These are phyloP conservation scores for Symbiodinium pilosum DNA, from an alignment of 73 alveolate genomes.

Conservation along the genomic window DNA sequence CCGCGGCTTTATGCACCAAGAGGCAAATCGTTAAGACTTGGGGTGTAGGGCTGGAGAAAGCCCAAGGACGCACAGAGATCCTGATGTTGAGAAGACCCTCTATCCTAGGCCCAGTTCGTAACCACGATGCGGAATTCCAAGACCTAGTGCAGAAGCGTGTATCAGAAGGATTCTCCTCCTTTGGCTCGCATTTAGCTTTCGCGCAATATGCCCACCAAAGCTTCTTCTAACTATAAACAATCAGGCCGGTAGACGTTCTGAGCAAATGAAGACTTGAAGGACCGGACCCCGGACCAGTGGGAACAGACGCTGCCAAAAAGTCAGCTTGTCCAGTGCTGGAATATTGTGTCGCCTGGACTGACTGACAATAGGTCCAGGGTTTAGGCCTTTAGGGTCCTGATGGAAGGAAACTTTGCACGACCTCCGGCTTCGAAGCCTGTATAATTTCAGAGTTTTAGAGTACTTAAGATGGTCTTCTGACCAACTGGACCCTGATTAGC, in stretches of 20 bases:
- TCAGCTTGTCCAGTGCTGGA: conserved; percentile 65
- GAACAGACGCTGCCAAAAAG: conserved; percentile 16
- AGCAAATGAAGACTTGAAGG: not conserved
- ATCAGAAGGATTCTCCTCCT: not conserved
- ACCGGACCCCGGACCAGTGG: conserved; percentile 26
- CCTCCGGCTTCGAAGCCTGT: too few relatives aligned
- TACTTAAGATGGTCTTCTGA: too few relatives aligned
- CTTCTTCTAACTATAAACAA: not conserved
- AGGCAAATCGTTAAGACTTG: too few relatives aligned
- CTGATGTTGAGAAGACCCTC: not conserved
- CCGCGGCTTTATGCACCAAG: too few relatives aligned
- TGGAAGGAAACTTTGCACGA: too few relatives aligned
- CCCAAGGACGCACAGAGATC: too few relatives aligned
- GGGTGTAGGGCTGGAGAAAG: too few relatives aligned
- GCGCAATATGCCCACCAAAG: not conserved
- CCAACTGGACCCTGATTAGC: too few relatives aligned
- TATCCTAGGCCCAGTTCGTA: not conserved
- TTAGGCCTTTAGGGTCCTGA: not conserved
- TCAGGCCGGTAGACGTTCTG: not conserved
- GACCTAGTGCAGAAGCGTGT: not conserved
- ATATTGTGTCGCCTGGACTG: conserved; percentile 27
- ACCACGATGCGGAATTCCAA: not conserved
- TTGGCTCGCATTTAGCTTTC: not conserved
- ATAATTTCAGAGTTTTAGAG: too few relatives aligned
- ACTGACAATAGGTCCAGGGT: not conserved